A percentile compares a stretch with the other conserved stretches of the same genome.
These are phyloP conservation scores for Xylariales sp. DNA, from an alignment of 2,329 filamentous ascomycete species.

Conservation along the genomic window DNA sequence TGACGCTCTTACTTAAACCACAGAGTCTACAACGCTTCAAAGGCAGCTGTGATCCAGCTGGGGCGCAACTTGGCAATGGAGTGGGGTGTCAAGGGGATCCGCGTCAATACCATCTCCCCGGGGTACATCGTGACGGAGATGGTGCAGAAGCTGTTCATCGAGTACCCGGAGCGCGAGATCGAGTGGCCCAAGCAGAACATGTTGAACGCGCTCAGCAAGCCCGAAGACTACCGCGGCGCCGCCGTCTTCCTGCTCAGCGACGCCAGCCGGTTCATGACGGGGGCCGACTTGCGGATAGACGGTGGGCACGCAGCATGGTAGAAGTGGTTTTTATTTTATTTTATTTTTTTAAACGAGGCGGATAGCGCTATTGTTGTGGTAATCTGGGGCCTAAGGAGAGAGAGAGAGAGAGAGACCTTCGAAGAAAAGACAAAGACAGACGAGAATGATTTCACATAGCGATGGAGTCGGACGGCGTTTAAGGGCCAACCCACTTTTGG, in stretches of 20 bases:
- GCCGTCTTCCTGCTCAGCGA: conserved; percentile 75
- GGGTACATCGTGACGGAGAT: conserved; percentile 86
- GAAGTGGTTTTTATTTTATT: not conserved
- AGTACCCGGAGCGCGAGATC: conserved; percentile 73
- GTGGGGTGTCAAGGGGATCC: conserved; percentile 78
- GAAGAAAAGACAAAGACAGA: conserved; percentile 1
- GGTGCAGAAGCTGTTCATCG: conserved; percentile 82
- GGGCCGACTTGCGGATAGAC: conserved; percentile 75
- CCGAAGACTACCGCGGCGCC: conserved; percentile 77
- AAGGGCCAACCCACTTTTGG: not conserved
- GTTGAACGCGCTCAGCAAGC: conserved; percentile 75
- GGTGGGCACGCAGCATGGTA: conserved; percentile 75
- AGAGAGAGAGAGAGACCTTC: not conserved
- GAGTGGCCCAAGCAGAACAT: conserved; percentile 89
- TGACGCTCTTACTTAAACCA: conserved; percentile 5
- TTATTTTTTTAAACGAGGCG: too few species aligned
- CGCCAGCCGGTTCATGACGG: conserved; percentile 77
- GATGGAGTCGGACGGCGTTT: conserved; percentile 21
- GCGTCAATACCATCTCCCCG: conserved; percentile 83
- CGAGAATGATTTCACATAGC: conserved; percentile 8
- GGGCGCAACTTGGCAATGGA: conserved; percentile 77
- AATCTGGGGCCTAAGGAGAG: not conserved
- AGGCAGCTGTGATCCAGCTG: conserved; percentile 79
- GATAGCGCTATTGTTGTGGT: not conserved
- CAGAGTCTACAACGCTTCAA: conserved; percentile 81